Base-by-base conservation (phyloP, 169 alveolate genomes). In the Neospora caninum region DNA sequence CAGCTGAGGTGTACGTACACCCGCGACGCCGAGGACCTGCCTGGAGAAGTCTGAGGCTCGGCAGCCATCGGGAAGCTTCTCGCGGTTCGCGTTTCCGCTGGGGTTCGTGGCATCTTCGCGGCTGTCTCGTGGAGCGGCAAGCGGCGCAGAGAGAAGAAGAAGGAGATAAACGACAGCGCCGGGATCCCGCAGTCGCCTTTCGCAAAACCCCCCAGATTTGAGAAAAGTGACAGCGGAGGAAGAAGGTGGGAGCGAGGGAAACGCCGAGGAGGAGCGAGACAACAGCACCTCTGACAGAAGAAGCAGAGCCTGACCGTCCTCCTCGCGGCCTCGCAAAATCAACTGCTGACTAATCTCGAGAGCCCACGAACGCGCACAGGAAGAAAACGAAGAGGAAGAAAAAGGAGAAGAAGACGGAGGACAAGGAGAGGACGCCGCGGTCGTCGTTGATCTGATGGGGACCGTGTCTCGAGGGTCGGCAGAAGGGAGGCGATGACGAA, bases 11-110 rank as follows among this genome's bases (percentile, higher is more conserved):
- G 86, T 78, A 78, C 13, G 45, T 38, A 78, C 49, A 25, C 39
- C 39, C 0, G 86, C 86, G 49, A 22, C 86, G 29, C 29, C 13
- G 27, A 78, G n/a, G 86, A 78, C 86, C 1, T 78, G 86, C n/a
- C 86, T 78, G 49, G 86, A 78, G 86, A 78, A 20, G 27, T 78
- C 86, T 9, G 86, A 78, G 39, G 86, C 86, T 10, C 86, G 39
- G 45, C 39, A 16, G 39, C 41, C 45, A 16, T 78, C 86, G 41
- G 18, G 42, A 9, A 9, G 9, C 83, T 7, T 13, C 83, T 9
- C 83, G 83, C 25, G 83, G 38, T 78, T n/a, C 41, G 22, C 39
- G 86, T 16, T 20, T 13, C 34, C 18, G 42, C 86, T 78, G 27
- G 43, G 27, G 9, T 78, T 25, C 49, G 7, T 43, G 1, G 86